Conservation (phyloP, 805 yeast species). For the Saccharomycopsis babjevae region DNA sequence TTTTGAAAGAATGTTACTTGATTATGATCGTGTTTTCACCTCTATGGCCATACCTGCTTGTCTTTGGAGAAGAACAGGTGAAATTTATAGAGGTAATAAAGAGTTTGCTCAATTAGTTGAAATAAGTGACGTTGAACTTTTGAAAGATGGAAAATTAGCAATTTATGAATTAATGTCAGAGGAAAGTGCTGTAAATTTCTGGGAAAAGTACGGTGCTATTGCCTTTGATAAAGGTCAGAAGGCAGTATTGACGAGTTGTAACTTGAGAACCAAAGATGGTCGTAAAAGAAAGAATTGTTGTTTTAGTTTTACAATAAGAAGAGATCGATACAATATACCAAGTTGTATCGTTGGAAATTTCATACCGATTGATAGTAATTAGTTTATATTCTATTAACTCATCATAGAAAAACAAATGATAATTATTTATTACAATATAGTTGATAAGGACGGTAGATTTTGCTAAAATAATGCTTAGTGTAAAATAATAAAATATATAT, state of each 20-base stretch:
- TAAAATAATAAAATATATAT: neutral
- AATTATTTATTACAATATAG: neutral
- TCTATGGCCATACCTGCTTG: constrained; percentile 98
- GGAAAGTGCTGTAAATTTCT: constrained; percentile 90
- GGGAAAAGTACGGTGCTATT: constrained; percentile 96
- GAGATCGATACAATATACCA: constrained; percentile 91
- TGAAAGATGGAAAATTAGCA: constrained; percentile 85
- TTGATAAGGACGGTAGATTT: neutral
- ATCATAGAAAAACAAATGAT: neutral
- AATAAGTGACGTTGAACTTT: constrained; percentile 68
- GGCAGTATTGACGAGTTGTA: constrained; percentile 89
- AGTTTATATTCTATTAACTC: neutral
- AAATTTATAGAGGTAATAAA: constrained; percentile 87
- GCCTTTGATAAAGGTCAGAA: constrained; percentile 95
- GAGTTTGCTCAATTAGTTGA: constrained; percentile 93
- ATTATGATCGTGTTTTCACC: constrained; percentile 90
- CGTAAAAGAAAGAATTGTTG: constrained; percentile 76
- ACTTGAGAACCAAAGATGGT: constrained; percentile 73
- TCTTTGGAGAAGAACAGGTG: constrained; percentile 95
- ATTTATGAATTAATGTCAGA: constrained; percentile 92
- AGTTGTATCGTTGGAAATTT: constrained; percentile 94
- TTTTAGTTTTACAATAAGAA: constrained; percentile 84
- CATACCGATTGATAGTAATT: constrained; percentile 48
- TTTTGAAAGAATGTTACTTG: constrained; percentile 86
- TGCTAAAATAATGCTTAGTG: neutral